Conservation (phyloP, 352 stramenopile species). For the Globisporangium recalcitrans region DNA sequence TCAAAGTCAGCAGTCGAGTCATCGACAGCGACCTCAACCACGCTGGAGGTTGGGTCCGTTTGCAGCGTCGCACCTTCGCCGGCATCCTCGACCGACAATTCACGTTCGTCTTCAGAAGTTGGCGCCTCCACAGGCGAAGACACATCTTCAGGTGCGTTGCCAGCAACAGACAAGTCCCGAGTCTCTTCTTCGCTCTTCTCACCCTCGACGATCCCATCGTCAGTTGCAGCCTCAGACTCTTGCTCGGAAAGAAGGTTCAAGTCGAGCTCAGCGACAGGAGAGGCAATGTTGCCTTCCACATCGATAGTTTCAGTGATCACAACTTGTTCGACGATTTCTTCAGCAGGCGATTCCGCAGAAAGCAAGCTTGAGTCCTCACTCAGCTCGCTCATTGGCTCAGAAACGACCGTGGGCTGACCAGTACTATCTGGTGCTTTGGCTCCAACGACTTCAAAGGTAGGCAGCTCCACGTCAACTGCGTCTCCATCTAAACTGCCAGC, state of each 20-base stretch:
- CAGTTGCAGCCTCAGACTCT: background rate
- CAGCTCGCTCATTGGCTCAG: background rate
- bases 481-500: background rate
- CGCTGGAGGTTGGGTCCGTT: background rate
- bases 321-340: background rate
- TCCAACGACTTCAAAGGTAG: background rate
- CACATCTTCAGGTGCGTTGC: background rate
- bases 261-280: background rate
- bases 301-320: constrained; percentile 5
- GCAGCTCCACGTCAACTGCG: background rate
- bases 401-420: background rate
- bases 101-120: background rate
- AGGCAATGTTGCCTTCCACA: constrained; percentile 5
- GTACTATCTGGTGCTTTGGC: background rate
- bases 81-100: background rate
- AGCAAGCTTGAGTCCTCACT: background rate
- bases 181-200: background rate
- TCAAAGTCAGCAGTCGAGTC: background rate
- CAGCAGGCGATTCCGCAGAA: background rate
- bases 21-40: background rate
- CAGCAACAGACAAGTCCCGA: background rate
- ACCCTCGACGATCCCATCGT: background rate
- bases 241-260: background rate
- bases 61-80: background rate
- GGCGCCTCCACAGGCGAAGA: background rate